Percentiles rank a stretch among this genome's conserved stretches.
Conservation (phyloP, 2,329 filamentous ascomycete genomes). For the Hypomyces rosellus region DNA sequence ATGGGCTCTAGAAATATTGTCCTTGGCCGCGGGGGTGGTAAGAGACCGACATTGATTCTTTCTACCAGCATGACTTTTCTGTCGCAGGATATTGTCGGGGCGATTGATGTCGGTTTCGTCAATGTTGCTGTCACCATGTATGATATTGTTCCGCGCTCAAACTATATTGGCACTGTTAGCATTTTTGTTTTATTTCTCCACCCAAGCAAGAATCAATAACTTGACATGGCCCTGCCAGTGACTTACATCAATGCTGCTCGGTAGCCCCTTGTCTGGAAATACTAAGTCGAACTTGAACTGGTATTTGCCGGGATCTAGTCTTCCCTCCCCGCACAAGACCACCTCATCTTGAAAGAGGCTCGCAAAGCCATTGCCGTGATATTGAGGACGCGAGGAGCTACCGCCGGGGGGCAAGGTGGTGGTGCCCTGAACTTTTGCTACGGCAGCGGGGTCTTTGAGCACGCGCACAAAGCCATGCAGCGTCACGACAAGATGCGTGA, state of each 20-base stretch:
- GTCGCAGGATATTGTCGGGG: constrained; percentile 73
- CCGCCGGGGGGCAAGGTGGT: constrained; percentile 35
- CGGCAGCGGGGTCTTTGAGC: constrained; percentile 60
- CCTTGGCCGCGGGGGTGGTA: constrained; percentile 68
- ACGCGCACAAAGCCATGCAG: constrained; percentile 76
- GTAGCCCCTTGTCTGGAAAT: constrained; percentile 62
- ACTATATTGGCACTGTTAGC: constrained; percentile 46
- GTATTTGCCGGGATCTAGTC: constrained; percentile 66
- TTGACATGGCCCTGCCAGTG: not conserved
- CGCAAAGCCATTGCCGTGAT: constrained; percentile 72
- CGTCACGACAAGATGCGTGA: constrained; percentile 74
- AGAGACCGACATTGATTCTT: constrained; percentile 73
- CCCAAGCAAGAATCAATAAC: not conserved
- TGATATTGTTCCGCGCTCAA: constrained; percentile 87
- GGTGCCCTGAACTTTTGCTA: constrained; percentile 43
- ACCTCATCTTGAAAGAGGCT: constrained; percentile 78
- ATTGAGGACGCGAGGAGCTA: constrained; percentile 40
- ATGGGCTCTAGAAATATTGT: constrained; percentile 85
- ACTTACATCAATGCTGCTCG: constrained; percentile 92
- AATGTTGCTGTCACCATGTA: constrained; percentile 88
- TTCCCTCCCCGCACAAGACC: constrained; percentile 71
- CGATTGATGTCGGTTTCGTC: constrained; percentile 81
- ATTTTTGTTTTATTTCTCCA: not conserved
- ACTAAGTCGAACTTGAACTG: constrained; percentile 73
- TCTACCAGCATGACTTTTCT: constrained; percentile 74